phyloP scores from a whole-genome alignment of 495 filamentous ascomycete genomes.

The Aspergillus panamensis region DNA sequence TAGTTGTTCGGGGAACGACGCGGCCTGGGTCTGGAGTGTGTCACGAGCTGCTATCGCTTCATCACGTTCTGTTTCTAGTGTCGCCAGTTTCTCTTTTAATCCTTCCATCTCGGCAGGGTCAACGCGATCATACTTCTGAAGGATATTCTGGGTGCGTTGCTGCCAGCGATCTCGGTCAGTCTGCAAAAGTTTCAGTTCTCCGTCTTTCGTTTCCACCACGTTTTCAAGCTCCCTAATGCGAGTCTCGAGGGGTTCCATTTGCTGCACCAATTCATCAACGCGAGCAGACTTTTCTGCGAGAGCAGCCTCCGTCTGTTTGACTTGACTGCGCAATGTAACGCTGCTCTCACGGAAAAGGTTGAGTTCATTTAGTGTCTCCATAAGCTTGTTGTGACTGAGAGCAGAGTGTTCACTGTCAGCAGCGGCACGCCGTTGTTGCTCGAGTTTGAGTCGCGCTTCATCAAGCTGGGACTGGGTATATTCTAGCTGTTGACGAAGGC shows the following conservation, averaged over 20 bases:
- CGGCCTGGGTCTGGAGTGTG: constrained; percentile 52
- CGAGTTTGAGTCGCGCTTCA: constrained; percentile 77
- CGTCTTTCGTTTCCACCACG: constrained; percentile 72
- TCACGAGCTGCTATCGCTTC: constrained; percentile 55
- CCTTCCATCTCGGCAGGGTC: constrained; percentile 89
- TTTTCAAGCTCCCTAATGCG: constrained; percentile 76
- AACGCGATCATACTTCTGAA: constrained; percentile 91
- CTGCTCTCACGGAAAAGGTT: constrained; percentile 94
- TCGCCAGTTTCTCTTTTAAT: constrained; percentile 65
- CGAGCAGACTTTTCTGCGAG: constrained; percentile 69
- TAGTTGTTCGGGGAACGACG: constrained; percentile 49
- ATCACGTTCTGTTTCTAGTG: constrained; percentile 69
- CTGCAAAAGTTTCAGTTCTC: constrained; percentile 78
- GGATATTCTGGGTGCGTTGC: constrained; percentile 87
- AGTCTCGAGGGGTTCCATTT: constrained; percentile 77
- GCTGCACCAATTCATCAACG: constrained; percentile 67
- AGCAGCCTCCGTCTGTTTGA: constrained; percentile 69
- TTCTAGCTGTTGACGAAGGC: constrained; percentile 84
- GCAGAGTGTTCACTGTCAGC: constrained; percentile 65
- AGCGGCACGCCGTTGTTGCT: constrained; percentile 78
- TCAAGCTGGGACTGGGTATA: constrained; percentile 84
- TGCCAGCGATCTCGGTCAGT: constrained; percentile 89
- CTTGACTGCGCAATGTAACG: constrained; percentile 78
- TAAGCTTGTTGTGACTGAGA: constrained; percentile 77
- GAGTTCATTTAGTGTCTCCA: constrained; percentile 90